Evolutionary conservation across 441 rosid species (phyloP), one percentile per base, ranked within the genome.

Genomic region (Lepidium campestre): DNA sequence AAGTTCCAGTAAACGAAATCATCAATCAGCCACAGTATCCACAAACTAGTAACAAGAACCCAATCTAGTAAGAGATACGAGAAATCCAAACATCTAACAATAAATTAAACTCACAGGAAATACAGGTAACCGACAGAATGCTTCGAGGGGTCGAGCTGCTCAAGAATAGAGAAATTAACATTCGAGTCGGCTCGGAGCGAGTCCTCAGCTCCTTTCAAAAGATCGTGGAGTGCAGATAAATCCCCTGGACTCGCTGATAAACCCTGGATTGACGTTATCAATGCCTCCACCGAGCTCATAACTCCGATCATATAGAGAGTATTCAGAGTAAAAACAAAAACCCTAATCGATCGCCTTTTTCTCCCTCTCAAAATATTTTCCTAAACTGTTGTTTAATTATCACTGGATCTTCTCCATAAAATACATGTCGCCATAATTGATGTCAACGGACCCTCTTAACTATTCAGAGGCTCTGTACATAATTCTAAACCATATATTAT

Each of bases 41-140:
- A 45, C 25, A 50, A 44, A 14, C 23, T 0, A 60, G 23, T 10
- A 63, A 10, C 29, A 29, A 46, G 22, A 55, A 36, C 66, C 61
- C 3, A 46, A 55, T 14, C 67, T 35, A 35, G 7, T 15, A 17
- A 58, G 56, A 19, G 4, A 19, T 34, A 62, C 0, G 4, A 68
- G 27, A 54, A 46, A 18, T 18, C 32, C 4, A 58, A 47, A 63
- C 4, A 29, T 22, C n/a, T 10, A 25, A 22, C 3, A 55, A 22
- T 8, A 49, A 8, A 31, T 46, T 68, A 27, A 45, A 79, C 80
- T 73, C 77, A 93, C 99, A 93, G 82, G 72, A 93, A 18, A 78
- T 74, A 91, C 58, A 93, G 86, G 79, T 88, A 94, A 59, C 99
- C 98, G 52, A 94, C 94, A 65, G 99, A 91, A 71, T 94, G 98